Evolutionary conservation across 2,329 filamentous ascomycete genomes (phyloP).

Genomic region (Dothiorella sarmentorum): DNA sequence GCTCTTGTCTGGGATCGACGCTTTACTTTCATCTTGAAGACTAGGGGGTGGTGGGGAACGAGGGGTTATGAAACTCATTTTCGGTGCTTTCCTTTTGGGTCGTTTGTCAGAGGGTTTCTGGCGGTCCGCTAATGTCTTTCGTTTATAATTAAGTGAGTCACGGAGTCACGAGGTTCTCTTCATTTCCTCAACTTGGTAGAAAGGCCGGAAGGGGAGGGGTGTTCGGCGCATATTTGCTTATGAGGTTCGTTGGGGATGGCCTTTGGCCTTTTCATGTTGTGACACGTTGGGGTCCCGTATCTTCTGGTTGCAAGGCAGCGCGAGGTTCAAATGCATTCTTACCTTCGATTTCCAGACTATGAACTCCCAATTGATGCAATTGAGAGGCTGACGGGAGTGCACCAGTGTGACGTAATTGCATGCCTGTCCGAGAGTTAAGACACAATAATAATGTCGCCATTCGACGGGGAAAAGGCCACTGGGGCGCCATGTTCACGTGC

Average conservation of each 20-base stretch:
- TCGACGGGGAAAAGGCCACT: too few relatives aligned
- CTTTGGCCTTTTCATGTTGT: not conserved
- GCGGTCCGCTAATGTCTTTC: constrained; percentile 15
- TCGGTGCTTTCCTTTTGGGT: not conserved
- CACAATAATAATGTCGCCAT: too few relatives aligned
- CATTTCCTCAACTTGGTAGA: not conserved
- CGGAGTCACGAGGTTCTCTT: constrained; percentile 4
- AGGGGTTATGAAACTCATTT: constrained; percentile 9
- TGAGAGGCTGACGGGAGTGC: too few relatives aligned
- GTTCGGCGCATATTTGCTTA: constrained; percentile 4
- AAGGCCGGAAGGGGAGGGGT: not conserved
- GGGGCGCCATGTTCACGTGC: not conserved
- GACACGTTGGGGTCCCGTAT: not conserved
- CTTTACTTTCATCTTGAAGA: constrained; percentile 5
- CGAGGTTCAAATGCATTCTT: not conserved
- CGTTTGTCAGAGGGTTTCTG: not conserved
- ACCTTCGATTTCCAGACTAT: too few relatives aligned
- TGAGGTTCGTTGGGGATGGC: not conserved
- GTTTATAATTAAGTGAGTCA: constrained; percentile 8
- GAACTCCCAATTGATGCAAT: too few relatives aligned
- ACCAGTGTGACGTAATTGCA: too few relatives aligned
- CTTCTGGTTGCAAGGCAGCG: not conserved
- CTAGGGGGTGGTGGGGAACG: not conserved
- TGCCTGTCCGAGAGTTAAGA: too few relatives aligned
- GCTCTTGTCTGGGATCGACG: not conserved